Percentiles rank a stretch among this genome's conserved stretches.
Evolutionary conservation across 148 eudicot species (phyloP).

Genomic region (Drosera capensis): DNA sequence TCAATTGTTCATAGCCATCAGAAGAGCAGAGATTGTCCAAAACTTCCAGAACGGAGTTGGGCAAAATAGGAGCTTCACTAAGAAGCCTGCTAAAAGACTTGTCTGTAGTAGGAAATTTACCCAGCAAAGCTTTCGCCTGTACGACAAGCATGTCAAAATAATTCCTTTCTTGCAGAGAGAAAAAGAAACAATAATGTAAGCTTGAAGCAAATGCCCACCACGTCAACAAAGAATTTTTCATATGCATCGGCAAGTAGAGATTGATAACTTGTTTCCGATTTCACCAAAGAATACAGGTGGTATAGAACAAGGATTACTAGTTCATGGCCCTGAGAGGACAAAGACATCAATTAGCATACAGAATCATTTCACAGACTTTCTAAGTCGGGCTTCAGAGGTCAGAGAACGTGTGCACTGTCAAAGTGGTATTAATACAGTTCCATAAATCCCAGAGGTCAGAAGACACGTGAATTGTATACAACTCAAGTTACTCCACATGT

Average conservation of each 20-base stretch:
- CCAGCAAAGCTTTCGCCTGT: conserved; percentile 74
- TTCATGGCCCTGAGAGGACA: conserved; percentile 79
- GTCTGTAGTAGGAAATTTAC: conserved; percentile 67
- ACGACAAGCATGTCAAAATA: conserved; percentile 5
- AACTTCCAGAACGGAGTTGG: conserved; percentile 49
- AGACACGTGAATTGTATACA: no score
- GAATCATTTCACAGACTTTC: not conserved
- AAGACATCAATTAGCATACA: conserved; percentile 7
- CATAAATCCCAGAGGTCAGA: no score
- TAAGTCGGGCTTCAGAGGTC: no score
- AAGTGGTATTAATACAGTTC: no score
- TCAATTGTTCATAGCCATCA: conserved; percentile 18
- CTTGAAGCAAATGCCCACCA: conserved; percentile 37
- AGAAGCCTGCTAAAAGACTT: conserved; percentile 88
- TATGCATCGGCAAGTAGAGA: conserved; percentile 47
- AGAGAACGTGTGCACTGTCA: not conserved
- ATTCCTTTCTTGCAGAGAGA: not conserved
- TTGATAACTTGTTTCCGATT: conserved; percentile 29
- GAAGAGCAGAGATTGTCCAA: conserved; percentile 61
- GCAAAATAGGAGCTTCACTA: conserved; percentile 78
- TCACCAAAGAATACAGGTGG: conserved; percentile 45
- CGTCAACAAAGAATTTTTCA: conserved; percentile 75
- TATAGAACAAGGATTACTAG: conserved; percentile 82
- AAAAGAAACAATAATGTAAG: conserved; percentile 2
- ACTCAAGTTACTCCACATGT: no score